phyloP scores from a whole-genome alignment of 164 flowering plant species.

The Liquidambar formosana region DNA sequence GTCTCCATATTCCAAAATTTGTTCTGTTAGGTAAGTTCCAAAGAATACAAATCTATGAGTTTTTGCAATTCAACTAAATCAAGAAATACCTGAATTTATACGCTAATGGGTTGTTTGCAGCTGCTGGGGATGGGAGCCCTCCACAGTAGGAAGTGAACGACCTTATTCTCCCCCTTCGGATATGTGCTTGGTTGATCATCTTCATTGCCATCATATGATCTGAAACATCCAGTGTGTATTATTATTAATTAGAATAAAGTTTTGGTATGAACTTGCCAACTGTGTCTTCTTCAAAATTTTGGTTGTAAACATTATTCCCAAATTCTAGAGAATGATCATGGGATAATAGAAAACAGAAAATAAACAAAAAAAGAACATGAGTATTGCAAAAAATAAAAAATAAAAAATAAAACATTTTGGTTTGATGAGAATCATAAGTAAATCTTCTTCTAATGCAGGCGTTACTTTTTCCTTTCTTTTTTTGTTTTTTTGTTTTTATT shows the following conservation, averaged over 20 bases:
- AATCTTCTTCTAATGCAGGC: no score
- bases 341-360: no score
- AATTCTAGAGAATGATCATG: no score
- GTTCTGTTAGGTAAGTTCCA: not conserved
- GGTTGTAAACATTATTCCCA: no score
- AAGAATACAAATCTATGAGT: not conserved
- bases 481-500: no score
- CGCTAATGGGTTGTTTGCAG: slow-evolving; percentile 93
- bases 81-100: slow-evolving; percentile 87
- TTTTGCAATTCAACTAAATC: not conserved
- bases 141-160: slow-evolving; percentile 95
- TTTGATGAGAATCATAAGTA: no score
- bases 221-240: slow-evolving; percentile 25
- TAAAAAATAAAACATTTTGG: no score
- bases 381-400: no score
- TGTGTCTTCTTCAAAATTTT: no score
- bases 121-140: slow-evolving; percentile 94
- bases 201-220: slow-evolving; percentile 99
- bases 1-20: not conserved
- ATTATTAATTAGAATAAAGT: not conserved
- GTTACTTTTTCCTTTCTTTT: no score
- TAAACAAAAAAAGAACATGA: no score
- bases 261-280: not conserved
- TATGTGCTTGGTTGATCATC: slow-evolving; percentile 83
- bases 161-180: slow-evolving; percentile 56